Conservation (phyloP, 805 yeast genomes). For the Wickerhamiella sorbophila region DNA sequence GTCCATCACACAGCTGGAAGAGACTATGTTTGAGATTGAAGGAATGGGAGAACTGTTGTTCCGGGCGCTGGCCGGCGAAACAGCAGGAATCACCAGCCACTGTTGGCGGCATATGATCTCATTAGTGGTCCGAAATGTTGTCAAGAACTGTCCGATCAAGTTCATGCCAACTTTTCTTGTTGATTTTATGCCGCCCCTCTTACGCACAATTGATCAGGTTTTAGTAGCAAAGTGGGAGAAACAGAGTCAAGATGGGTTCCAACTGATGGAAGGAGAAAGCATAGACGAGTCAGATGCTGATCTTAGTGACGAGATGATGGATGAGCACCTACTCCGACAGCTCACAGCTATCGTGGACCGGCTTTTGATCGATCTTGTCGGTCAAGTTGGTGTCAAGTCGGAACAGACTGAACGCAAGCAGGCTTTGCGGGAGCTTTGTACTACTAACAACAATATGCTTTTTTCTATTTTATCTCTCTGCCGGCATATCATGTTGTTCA, state of each 20-base stretch:
- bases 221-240: constrained; percentile 63
- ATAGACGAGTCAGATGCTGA: constrained; percentile 52
- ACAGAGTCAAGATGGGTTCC: constrained; percentile 36
- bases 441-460: constrained; percentile 48
- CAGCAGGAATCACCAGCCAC: constrained; percentile 72
- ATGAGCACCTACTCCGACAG: constrained; percentile 85
- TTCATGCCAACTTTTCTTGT: constrained; percentile 55
- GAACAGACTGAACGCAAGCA: constrained; percentile 33
- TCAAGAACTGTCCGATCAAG: constrained; percentile 74
- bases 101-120: constrained; percentile 97
- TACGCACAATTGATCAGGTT: constrained; percentile 58
- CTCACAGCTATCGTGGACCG: constrained; percentile 84
- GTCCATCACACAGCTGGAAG: constrained; percentile 79
- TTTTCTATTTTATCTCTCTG: constrained; percentile 67
- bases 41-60: constrained; percentile 61
- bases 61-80: constrained; percentile 71
- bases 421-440: constrained; percentile 47
- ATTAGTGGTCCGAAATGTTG: constrained; percentile 69
- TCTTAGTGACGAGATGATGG: constrained; percentile 95
- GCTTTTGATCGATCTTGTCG: constrained; percentile 71
- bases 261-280: constrained; percentile 31
- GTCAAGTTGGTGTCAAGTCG: constrained; percentile 48
- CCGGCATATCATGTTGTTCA: constrained; percentile 63
- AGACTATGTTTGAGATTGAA: constrained; percentile 75
- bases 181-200: constrained; percentile 63